These are phyloP conservation scores for Petasospora rhodanensis DNA, from an alignment of 1,139 yeast genomes.

Conservation along the genomic window DNA sequence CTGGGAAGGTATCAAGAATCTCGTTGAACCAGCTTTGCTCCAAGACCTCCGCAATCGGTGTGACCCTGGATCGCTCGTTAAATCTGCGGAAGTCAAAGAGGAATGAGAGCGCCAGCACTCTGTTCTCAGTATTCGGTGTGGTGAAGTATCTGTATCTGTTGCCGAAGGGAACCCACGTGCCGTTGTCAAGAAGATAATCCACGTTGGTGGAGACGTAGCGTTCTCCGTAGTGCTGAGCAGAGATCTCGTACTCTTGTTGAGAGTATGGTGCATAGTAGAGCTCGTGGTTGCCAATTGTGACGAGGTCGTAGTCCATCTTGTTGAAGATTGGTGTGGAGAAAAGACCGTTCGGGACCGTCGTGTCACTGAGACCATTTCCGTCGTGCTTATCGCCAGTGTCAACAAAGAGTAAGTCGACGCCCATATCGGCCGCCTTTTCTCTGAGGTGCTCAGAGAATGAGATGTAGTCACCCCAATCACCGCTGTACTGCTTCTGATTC, in stretches of 20 bases:
- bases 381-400: constrained; percentile 96
- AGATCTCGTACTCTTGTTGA: constrained; percentile 55
- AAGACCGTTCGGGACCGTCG: constrained; percentile 66
- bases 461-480: constrained; percentile 90
- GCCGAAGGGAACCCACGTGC: constrained; percentile 62
- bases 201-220: constrained; percentile 79
- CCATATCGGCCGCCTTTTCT: constrained; percentile 37
- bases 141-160: constrained; percentile 56
- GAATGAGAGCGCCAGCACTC: constrained; percentile 71
- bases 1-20: constrained; percentile 29
- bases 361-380: constrained; percentile 84
- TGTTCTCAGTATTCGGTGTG: constrained; percentile 49
- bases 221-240: constrained; percentile 57
- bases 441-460: constrained; percentile 56
- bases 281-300: constrained; percentile 92
- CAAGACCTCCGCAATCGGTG: constrained; percentile 54
- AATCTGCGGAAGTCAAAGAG: constrained; percentile 69
- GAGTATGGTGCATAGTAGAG: constrained; percentile 70
- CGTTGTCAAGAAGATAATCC: constrained; percentile 49
- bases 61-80: constrained; percentile 60
- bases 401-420: constrained; percentile 63
- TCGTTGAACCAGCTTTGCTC: constrained; percentile 60
- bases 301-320: constrained; percentile 60
- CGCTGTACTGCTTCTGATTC: constrained; percentile 69
- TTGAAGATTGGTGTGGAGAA: constrained; percentile 60